A percentile compares a stretch with the other conserved stretches of the same genome.
Conservation (phyloP, 2,329 filamentous ascomycete species). For the Sclerotiophoma versabilis region DNA sequence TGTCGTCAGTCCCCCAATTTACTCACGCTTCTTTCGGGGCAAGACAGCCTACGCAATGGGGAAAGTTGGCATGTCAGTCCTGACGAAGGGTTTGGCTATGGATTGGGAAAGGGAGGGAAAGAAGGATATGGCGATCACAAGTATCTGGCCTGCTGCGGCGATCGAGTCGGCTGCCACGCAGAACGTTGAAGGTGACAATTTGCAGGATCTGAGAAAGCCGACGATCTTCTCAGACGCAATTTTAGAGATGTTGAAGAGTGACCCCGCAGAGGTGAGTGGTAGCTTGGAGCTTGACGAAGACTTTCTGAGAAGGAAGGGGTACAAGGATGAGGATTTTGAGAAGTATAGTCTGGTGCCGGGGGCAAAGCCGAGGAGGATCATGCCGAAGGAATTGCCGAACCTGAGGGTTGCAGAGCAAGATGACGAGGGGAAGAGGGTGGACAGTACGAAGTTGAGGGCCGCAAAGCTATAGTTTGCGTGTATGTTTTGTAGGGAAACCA, state of each 20-base stretch:
- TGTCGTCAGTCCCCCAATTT: conserved; percentile 84
- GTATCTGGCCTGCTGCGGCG: conserved; percentile 81
- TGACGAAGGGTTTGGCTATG: conserved; percentile 83
- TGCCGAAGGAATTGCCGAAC: conserved; percentile 74
- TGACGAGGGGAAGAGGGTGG: conserved; percentile 76
- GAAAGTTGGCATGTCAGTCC: conserved; percentile 82
- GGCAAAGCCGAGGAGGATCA: conserved; percentile 72
- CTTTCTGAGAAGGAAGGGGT: conserved; percentile 71
- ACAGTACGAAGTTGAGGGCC: conserved; percentile 61
- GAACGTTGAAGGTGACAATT: conserved; percentile 54
- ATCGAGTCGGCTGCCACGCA: conserved; percentile 80
- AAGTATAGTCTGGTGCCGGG: conserved; percentile 75
- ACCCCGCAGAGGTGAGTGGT: conserved; percentile 71
- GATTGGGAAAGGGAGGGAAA: conserved; percentile 74
- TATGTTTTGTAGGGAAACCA: no score
- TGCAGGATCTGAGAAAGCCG: conserved; percentile 67
- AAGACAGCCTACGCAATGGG: conserved; percentile 83
- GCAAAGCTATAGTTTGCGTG: conserved; percentile 26
- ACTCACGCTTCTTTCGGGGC: conserved; percentile 82
- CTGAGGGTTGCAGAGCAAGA: conserved; percentile 78
- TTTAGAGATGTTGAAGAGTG: conserved; percentile 71
- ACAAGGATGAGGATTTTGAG: conserved; percentile 69
- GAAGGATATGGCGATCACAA: conserved; percentile 75
- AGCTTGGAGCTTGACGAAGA: conserved; percentile 79
- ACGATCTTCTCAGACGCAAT: conserved; percentile 83